Conservation (phyloP, 192 early-diverging fungal genomes). For the Linnemannia elongata region DNA sequence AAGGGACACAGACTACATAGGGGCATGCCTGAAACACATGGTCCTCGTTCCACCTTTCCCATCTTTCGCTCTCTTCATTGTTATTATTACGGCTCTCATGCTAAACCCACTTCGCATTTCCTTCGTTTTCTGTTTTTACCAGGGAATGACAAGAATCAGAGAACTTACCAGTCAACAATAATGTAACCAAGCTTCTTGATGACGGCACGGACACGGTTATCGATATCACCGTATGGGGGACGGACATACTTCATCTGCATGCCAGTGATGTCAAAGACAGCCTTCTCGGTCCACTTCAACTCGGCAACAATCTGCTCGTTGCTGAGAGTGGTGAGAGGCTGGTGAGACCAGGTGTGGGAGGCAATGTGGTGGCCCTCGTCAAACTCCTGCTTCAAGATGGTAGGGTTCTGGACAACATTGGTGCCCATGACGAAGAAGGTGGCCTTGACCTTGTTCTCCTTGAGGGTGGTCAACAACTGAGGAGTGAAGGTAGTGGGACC, state of each 20-base stretch:
- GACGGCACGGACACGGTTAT: constrained; percentile 69
- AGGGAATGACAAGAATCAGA: background rate
- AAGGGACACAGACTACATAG: background rate
- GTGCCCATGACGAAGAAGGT: constrained; percentile 68
- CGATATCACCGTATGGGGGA: constrained; percentile 70
- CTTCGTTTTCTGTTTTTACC: background rate
- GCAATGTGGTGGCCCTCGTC: constrained; percentile 60
- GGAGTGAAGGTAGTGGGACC: constrained; percentile 62
- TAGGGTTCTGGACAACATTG: constrained; percentile 57
- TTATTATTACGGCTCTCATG: background rate
- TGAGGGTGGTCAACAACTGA: constrained; percentile 54
- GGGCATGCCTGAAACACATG: background rate
- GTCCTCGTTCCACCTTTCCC: background rate
- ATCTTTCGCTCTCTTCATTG: background rate
- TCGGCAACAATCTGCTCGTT: constrained; percentile 73
- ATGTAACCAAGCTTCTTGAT: constrained; percentile 67
- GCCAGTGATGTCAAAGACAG: constrained; percentile 60
- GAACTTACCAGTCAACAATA: constrained; percentile 42
- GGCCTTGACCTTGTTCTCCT: constrained; percentile 59
- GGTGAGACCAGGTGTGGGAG: constrained; percentile 69
- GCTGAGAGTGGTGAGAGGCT: constrained; percentile 62
- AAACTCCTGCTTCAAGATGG: constrained; percentile 52
- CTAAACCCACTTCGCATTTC: background rate
- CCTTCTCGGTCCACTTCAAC: constrained; percentile 66
- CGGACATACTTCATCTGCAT: constrained; percentile 64